Conservation (phyloP, 192 early-diverging fungal genomes). For the Martensiomyces pterosporus region DNA sequence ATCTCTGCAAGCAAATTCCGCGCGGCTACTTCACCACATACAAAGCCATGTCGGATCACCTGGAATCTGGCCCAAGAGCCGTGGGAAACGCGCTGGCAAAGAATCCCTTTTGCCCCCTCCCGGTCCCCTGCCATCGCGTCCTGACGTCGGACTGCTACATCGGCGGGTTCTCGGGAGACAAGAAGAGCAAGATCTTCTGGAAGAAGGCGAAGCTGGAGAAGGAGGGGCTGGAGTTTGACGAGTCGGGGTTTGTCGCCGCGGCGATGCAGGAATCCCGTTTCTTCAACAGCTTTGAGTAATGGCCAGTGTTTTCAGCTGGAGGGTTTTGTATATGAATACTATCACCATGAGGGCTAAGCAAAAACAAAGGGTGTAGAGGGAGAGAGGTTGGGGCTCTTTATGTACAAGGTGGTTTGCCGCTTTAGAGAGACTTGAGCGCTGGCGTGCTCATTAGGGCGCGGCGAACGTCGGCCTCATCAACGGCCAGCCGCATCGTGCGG, state of each 20-base stretch:
- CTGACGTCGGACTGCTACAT: conserved; percentile 57
- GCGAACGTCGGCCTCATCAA: conserved; percentile 41
- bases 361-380: no score
- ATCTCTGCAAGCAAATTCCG: conserved; percentile 62
- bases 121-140: conserved; percentile 71
- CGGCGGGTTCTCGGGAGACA: conserved; percentile 68
- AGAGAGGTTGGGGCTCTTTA: no score
- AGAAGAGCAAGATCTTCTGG: conserved; percentile 57
- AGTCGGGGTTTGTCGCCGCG: conserved; percentile 44
- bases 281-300: conserved; percentile 54
- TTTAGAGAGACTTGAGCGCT: conserved; percentile 24
- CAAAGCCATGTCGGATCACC: conserved; percentile 59
- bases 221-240: conserved; percentile 63
- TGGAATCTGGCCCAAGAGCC: conserved; percentile 59
- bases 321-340: no score
- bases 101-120: conserved; percentile 68
- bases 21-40: conserved; percentile 63
- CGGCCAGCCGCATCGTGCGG: conserved; percentile 32
- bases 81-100: conserved; percentile 63
- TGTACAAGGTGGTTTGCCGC: no score
- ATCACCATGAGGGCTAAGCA: no score
- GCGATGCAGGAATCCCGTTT: conserved; percentile 41
- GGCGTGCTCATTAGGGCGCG: conserved; percentile 28
- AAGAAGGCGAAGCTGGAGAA: conserved; percentile 64
- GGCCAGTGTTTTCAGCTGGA: no score